A percentile compares a stretch with the other conserved stretches of the same genome.
phyloP scores from a whole-genome alignment of 257 asterid species.

The Forsythia viridissima region DNA sequence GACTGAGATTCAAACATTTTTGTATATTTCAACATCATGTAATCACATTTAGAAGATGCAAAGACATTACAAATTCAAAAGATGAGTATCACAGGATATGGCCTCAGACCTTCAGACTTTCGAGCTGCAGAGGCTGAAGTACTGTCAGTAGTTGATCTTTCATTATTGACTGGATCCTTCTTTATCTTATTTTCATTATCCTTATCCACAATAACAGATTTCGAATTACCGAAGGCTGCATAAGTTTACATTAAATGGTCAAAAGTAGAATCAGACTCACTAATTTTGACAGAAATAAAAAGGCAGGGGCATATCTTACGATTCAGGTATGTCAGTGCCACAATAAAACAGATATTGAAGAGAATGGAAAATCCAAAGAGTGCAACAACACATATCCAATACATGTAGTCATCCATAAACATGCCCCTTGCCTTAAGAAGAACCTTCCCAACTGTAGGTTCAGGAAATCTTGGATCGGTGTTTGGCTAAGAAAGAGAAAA shows the following conservation, averaged over 20 bases:
- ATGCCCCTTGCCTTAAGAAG: conserved; percentile 88
- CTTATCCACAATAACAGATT: conserved; percentile 46
- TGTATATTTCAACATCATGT: not conserved
- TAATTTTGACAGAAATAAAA: conserved; percentile 9
- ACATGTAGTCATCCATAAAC: conserved; percentile 75
- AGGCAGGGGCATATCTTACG: conserved; percentile 49
- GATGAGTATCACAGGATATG: not conserved
- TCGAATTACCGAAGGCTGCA: conserved; percentile 80
- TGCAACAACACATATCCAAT: conserved; percentile 78
- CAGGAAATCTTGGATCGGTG: conserved; percentile 47
- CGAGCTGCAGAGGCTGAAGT: conserved; percentile 44
- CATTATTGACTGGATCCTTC: conserved; percentile 29
- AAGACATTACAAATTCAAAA: not conserved
- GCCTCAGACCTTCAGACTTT: conserved; percentile 41
- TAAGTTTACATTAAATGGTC: conserved; percentile 15
- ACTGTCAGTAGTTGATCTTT: conserved; percentile 20
- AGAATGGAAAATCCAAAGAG: conserved; percentile 81
- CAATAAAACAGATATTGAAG: conserved; percentile 69
- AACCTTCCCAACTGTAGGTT: conserved; percentile 85
- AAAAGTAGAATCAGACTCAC: conserved; percentile 23
- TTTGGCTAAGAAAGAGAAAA: conserved; percentile 51
- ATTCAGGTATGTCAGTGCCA: conserved; percentile 67
- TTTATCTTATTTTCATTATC: conserved; percentile 40
- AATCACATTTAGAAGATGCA: not conserved
- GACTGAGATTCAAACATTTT: not conserved